Evolutionary conservation across 352 stramenopile genomes (phyloP), one percentile per base, ranked within the genome.

Genomic region (Phytophthora citricola): DNA sequence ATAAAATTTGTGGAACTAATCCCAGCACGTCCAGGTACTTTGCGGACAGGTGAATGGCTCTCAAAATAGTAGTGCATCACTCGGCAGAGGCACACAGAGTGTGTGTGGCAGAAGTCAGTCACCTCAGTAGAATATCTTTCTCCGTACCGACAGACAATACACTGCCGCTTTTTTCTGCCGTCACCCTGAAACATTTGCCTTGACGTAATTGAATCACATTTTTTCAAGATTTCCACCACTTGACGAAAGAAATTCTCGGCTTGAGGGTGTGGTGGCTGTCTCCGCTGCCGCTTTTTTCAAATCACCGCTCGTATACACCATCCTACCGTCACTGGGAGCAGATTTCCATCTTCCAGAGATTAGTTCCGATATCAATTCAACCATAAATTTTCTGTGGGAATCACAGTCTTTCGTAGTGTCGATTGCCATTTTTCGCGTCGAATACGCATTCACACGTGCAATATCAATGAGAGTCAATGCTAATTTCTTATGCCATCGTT

Each of bases 1-100:
- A 27, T 62, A 62, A 7, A 22, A 62, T 14, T 14, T 31, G 9
- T 62, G 54, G 14, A 24, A 62, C 32, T 54, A 54, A n/a, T 62
- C 43, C 54, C 54, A 54, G 31, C 54, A 62, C 1, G 43, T 62
- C 31, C 54, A 62, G 1, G 43, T 47, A 3, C 11, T 54, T 4
- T 52, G 41, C 1, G 53, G 8, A 20, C 41, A 53, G 6, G 43
- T 61, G 41, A 38, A 52, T 39, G 43, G 3, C 2, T 15, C 44
- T 1, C 22, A 22, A 3, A 40, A 39, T 41, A 3, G 9, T 3
- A 3, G 14, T 58, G 51, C 14, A 58, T 26, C 4, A 58, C 39
- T 24, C 39, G 20, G 26, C 51, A 58, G 9, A 58, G 14, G n/a
- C 51, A 58, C 22, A 49, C 51, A 10, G 1, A 3, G 36, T 58